Base-by-base conservation (phyloP, 257 asterid genomes). In the Petunia axillaris region DNA sequence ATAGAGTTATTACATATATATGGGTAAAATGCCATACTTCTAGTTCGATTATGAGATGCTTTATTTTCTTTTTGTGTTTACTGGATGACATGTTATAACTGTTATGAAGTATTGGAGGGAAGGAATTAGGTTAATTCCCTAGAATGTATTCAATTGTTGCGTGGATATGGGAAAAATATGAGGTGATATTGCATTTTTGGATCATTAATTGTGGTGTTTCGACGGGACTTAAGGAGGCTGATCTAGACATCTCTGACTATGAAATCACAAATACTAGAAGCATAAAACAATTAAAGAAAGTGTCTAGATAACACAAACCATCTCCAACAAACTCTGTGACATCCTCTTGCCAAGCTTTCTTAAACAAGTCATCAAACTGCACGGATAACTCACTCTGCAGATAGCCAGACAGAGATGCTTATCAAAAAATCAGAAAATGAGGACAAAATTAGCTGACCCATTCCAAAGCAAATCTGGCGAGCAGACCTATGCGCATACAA, bases 301-400 rank as follows among this genome's bases (percentile, higher is more conserved):
- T 48, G 44, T 71, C 60, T 65, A 86, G 79, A 83, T 53, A 55
- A 80, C 85, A 88, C 93, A 83, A 70, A 95, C 98, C 99, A 82
- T 90, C 91, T 85, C 78, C 92, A 62, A 64, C 77, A 67, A 81
- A 84, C 65, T 83, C 82, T 75, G 81, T 63, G 82, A 67, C 87
- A 86, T 93, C 99, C 83, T 88, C 97, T 84, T 93, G 97, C 99
- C 99, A 95, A 78, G 97, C 97, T 85, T 89, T 93, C 90, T 89
- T 91, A 89, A 95, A 95, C 82, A 95, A 88, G 85, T 91, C 98
- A 87, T 95, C 99, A 78, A 95, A 91, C 89, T 92, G 97, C 91
- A 95, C 89, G 5, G 98, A 93, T 76, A 93, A 87, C 79, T 91
- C 94, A 58, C 89, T 89, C 97, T 92, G 96, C 97, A 87, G 85